A percentile compares a stretch with the other conserved stretches of the same genome.
Conservation (phyloP, 2,329 filamentous ascomycete species). For the Ascosphaera aggregata region DNA sequence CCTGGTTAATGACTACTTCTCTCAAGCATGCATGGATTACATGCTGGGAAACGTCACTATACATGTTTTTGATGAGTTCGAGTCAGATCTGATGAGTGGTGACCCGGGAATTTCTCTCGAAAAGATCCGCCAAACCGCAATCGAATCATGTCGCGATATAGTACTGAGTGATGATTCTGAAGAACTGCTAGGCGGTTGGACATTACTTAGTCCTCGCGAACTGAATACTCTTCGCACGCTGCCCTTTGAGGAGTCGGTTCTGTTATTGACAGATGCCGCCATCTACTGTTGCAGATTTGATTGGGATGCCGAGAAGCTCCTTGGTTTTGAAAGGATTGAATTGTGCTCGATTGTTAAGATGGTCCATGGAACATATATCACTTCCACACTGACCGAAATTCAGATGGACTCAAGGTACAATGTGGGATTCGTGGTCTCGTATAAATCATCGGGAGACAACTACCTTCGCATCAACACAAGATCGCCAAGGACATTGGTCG, state of each 20-base stretch:
- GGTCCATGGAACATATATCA: conserved; percentile 70
- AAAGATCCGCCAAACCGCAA: conserved; percentile 67
- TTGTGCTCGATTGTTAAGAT: conserved; percentile 50
- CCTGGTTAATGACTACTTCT: conserved; percentile 94
- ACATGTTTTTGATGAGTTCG: conserved; percentile 80
- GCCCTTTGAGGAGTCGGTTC: conserved; percentile 69
- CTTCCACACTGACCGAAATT: conserved; percentile 54
- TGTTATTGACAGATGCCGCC: conserved; percentile 65
- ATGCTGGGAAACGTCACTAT: conserved; percentile 71
- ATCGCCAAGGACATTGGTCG: conserved; percentile 38
- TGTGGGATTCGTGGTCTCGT: conserved; percentile 60
- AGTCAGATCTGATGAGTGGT: conserved; percentile 74
- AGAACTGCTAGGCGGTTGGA: conserved; percentile 77
- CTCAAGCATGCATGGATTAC: conserved; percentile 87
- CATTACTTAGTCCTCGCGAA: conserved; percentile 50
- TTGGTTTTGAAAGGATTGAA: conserved; percentile 69
- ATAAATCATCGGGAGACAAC: conserved; percentile 46
- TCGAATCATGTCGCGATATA: conserved; percentile 69
- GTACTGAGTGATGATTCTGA: conserved; percentile 67
- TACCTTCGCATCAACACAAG: conserved; percentile 65
- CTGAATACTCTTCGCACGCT: conserved; percentile 45
- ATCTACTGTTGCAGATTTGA: conserved; percentile 82
- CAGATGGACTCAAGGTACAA: conserved; percentile 62
- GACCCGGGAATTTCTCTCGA: conserved; percentile 76
- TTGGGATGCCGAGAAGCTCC: conserved; percentile 87